phyloP scores from a whole-genome alignment of 257 asterid species.

The Hygrophila difformis region DNA sequence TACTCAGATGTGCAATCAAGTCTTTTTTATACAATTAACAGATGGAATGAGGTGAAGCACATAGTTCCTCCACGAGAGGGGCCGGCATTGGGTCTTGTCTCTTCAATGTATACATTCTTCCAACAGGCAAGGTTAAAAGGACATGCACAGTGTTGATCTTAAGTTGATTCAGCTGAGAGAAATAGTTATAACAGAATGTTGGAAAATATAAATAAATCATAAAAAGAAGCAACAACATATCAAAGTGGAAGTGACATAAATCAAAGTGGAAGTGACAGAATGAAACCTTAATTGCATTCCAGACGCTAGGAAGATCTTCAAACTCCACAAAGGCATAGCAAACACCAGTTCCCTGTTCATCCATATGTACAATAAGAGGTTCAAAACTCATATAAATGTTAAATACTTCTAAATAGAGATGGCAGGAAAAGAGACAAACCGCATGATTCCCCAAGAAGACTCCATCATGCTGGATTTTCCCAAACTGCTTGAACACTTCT shows the following conservation, averaged over 20 bases:
- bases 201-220: too few relatives aligned
- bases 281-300: slow-evolving; percentile 50
- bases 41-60: too few relatives aligned
- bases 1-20: too few relatives aligned
- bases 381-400: slow-evolving; percentile 1
- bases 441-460: slow-evolving; percentile 38
- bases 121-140: slow-evolving; percentile 65
- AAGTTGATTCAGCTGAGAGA: too few relatives aligned
- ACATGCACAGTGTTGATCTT: too few relatives aligned
- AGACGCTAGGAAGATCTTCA: slow-evolving; percentile 44
- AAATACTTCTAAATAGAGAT: not conserved
- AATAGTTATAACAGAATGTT: not conserved
- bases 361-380: slow-evolving; percentile 11
- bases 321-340: slow-evolving; percentile 72
- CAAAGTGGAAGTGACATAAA: too few relatives aligned
- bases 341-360: slow-evolving; percentile 41
- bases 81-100: slow-evolving; percentile 40
- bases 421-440: slow-evolving; percentile 22
- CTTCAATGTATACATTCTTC: slow-evolving; percentile 67
- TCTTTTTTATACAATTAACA: too few relatives aligned
- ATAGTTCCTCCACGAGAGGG: slow-evolving; percentile 20
- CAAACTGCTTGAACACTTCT: slow-evolving; percentile 45
- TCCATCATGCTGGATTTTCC: slow-evolving; percentile 50
- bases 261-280: too few relatives aligned
- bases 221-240: too few relatives aligned